A percentile compares a stretch with the other conserved stretches of the same genome.
Conservation (phyloP, 768 basidiomycete species). For the Lyophyllum semitale region DNA sequence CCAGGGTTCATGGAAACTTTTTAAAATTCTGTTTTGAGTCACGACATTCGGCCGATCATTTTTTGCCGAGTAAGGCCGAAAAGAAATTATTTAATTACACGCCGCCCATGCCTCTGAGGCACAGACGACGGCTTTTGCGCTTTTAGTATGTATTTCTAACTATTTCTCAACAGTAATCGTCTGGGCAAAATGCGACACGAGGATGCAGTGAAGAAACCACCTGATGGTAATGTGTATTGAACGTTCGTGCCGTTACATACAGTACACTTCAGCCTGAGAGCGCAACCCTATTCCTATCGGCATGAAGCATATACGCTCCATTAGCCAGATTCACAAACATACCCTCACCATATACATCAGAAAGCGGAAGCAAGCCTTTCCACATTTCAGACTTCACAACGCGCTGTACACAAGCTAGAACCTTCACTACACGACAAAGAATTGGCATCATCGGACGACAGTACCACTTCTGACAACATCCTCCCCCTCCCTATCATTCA, state of each 20-base stretch:
- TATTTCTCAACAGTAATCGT: no score
- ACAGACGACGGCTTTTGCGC: no score
- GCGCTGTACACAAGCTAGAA: slow-evolving; percentile 5
- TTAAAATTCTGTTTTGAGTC: slow-evolving; percentile 18
- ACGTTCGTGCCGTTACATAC: no score
- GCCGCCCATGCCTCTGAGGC: no score
- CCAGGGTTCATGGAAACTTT: slow-evolving; percentile 9
- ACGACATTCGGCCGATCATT: slow-evolving; percentile 26
- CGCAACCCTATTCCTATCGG: slow-evolving; percentile 31
- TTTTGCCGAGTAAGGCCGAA: slow-evolving; percentile 22
- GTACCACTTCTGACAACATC: slow-evolving; percentile 37
- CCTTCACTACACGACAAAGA: not conserved
- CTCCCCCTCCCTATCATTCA: slow-evolving; percentile 84
- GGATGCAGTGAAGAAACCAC: no score
- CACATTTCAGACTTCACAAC: slow-evolving; percentile 56
- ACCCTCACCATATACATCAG: slow-evolving; percentile 70
- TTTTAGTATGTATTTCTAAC: no score
- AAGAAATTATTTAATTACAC: no score
- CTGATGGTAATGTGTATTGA: no score
- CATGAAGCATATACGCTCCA: slow-evolving; percentile 51
- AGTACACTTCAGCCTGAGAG: no score
- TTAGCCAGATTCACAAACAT: slow-evolving; percentile 67
- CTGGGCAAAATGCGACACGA: no score
- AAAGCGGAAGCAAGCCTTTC: slow-evolving; percentile 59
- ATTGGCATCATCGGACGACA: not conserved